A percentile compares a stretch with the other conserved stretches of the same genome.
phyloP scores from a whole-genome alignment of 225 moss, liverwort and hornwort genomes.

The Anthoceros angustus region DNA sequence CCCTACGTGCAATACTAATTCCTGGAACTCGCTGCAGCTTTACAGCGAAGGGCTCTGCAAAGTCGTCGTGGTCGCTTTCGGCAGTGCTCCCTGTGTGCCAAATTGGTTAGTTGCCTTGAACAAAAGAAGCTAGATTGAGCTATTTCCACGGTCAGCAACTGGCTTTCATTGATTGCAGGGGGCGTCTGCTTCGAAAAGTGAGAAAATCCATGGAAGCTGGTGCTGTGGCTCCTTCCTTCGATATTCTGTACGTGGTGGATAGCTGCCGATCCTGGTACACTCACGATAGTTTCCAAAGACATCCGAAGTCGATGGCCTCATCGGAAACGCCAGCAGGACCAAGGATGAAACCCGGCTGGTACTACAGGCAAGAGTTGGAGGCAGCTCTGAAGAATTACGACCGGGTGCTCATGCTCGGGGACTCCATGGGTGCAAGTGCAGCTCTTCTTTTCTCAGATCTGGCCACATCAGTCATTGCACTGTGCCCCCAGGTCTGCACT shows the following conservation, averaged over 20 bases:
- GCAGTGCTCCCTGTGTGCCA: constrained; percentile 74
- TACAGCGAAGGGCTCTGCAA: constrained; percentile 26
- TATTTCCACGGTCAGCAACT: background rate
- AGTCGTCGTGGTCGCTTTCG: constrained; percentile 63
- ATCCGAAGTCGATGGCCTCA: background rate
- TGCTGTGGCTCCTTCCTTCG: constrained; percentile 31
- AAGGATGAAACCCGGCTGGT: constrained; percentile 24
- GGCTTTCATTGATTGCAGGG: constrained; percentile 26
- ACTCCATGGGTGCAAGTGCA: constrained; percentile 88
- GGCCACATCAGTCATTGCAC: constrained; percentile 62
- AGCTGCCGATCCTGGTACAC: constrained; percentile 73
- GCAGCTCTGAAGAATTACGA: constrained; percentile 47
- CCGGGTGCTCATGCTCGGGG: constrained; percentile 71
- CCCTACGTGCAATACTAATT: background rate
- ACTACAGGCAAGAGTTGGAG: constrained; percentile 49
- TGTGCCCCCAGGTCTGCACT: constrained; percentile 60
- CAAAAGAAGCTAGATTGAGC: background rate
- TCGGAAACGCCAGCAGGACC: constrained; percentile 9
- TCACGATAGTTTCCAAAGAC: constrained; percentile 22
- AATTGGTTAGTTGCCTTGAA: constrained; percentile 40
- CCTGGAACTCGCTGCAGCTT: constrained; percentile 25
- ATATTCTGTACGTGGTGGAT: constrained; percentile 72
- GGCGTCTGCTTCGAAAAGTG: constrained; percentile 51
- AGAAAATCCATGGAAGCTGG: constrained; percentile 34
- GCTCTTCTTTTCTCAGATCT: constrained; percentile 69